phyloP scores from a whole-genome alignment of 768 basidiomycete genomes.

The Mycena amicta region DNA sequence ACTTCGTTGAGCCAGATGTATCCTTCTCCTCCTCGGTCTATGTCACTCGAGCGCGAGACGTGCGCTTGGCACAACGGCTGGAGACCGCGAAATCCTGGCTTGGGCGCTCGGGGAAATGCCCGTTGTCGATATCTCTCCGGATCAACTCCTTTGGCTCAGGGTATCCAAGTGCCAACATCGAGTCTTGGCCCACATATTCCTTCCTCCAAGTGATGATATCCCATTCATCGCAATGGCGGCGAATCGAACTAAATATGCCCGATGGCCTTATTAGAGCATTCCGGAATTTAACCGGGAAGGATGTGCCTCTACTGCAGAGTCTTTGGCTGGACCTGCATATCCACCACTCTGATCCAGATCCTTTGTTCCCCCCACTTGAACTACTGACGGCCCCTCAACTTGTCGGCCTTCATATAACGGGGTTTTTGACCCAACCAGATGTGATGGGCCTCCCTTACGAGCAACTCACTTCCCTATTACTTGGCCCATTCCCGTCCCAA shows the following conservation, averaged over 20 bases:
- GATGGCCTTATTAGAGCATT: background rate
- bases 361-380: too few species aligned
- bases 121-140: background rate
- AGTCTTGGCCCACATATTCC: background rate
- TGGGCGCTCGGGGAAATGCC: background rate
- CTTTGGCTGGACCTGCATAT: too few species aligned
- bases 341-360: too few species aligned
- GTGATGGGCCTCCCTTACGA: too few species aligned
- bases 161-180: too few species aligned
- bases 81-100: background rate
- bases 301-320: background rate
- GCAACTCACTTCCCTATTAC: too few species aligned
- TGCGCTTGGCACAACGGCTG: background rate
- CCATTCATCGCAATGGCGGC: background rate
- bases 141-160: background rate
- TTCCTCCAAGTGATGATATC: background rate
- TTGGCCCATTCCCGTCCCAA: too few species aligned
- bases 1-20: background rate
- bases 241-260: background rate
- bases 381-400: too few species aligned
- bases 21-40: background rate
- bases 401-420: too few species aligned
- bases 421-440: too few species aligned
- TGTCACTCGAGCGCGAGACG: background rate
- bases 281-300: background rate